Evolutionary conservation across 2,329 filamentous ascomycete genomes (phyloP).

Genomic region (Ophiostoma sp.): DNA sequence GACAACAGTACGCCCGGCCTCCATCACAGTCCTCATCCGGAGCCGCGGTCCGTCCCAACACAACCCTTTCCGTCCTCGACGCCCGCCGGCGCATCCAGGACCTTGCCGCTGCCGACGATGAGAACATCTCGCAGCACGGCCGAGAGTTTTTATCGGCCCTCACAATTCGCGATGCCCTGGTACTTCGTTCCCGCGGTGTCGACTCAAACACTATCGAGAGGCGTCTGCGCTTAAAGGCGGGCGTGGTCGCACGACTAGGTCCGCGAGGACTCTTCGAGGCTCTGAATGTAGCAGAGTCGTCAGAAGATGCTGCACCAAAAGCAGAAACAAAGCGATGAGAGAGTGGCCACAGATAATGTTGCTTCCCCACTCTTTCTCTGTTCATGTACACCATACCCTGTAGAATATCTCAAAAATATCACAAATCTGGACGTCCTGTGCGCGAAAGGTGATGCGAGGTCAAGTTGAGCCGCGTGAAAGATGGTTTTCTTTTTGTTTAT

Average conservation of each 20-base stretch:
- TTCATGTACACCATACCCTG: slow-evolving; percentile 12
- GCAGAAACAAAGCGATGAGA: background rate
- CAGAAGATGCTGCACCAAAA: background rate
- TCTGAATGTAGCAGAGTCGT: slow-evolving; percentile 30
- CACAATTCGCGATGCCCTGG: slow-evolving; percentile 49
- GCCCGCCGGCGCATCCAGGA: slow-evolving; percentile 48
- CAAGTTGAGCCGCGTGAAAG: background rate
- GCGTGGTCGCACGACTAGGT: slow-evolving; percentile 49
- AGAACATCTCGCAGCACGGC: slow-evolving; percentile 31
- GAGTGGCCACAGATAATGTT: background rate
- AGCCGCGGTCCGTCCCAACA: slow-evolving; percentile 41
- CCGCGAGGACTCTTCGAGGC: slow-evolving; percentile 43
- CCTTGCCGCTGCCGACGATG: slow-evolving; percentile 45
- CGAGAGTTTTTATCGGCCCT: slow-evolving; percentile 51
- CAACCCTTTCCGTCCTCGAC: slow-evolving; percentile 52
- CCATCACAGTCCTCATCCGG: slow-evolving; percentile 23
- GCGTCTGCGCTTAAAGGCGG: slow-evolving; percentile 46
- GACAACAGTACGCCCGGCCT: slow-evolving; percentile 25
- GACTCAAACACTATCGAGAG: slow-evolving; percentile 47
- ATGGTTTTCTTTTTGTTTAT: background rate
- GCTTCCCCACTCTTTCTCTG: background rate
- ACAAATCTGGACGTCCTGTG: background rate
- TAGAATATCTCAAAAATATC: slow-evolving; percentile 1
- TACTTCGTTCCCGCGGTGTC: slow-evolving; percentile 45
- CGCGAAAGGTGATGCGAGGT: background rate